Conservation (phyloP, 192 early-diverging fungal species). For the Umbelopsis vinacea region DNA sequence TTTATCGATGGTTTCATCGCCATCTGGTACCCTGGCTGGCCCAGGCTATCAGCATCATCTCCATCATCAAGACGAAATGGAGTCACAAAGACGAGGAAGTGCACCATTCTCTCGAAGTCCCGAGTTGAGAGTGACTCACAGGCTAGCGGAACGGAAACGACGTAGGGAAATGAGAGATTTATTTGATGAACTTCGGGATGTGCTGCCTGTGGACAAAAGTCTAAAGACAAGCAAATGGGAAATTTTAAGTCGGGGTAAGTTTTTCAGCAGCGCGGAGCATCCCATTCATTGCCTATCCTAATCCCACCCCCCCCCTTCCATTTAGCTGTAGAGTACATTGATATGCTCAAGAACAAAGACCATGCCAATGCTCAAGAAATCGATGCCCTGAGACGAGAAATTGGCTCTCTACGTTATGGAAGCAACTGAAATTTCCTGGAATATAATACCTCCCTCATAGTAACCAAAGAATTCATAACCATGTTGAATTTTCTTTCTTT, state of each 20-base stretch:
- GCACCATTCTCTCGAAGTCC: conserved; percentile 70
- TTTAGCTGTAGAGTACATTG: conserved; percentile 61
- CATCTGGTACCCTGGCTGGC: conserved; percentile 9
- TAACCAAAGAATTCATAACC: too few species aligned
- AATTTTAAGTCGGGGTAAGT: conserved; percentile 80
- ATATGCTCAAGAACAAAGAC: conserved; percentile 49
- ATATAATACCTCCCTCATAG: too few species aligned
- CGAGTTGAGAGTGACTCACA: conserved; percentile 83
- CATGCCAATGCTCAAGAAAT: conserved; percentile 53
- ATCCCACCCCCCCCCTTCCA: background rate
- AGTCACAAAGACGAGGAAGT: conserved; percentile 6
- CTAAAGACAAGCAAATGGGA: conserved; percentile 92
- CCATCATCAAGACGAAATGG: background rate
- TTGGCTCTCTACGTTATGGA: conserved; percentile 12
- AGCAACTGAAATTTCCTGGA: background rate
- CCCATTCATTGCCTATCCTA: too few species aligned
- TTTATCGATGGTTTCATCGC: conserved; percentile 5
- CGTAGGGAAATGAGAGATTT: conserved; percentile 92
- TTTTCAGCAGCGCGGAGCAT: too few species aligned
- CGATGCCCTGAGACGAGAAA: conserved; percentile 49
- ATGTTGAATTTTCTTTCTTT: background rate
- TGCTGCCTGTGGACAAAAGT: conserved; percentile 79
- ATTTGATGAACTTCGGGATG: conserved; percentile 84
- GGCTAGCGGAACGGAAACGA: conserved; percentile 85
- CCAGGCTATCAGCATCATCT: conserved; percentile 3